Conservation (phyloP, 805 yeast species). For the Torulaspora delbrueckii region DNA sequence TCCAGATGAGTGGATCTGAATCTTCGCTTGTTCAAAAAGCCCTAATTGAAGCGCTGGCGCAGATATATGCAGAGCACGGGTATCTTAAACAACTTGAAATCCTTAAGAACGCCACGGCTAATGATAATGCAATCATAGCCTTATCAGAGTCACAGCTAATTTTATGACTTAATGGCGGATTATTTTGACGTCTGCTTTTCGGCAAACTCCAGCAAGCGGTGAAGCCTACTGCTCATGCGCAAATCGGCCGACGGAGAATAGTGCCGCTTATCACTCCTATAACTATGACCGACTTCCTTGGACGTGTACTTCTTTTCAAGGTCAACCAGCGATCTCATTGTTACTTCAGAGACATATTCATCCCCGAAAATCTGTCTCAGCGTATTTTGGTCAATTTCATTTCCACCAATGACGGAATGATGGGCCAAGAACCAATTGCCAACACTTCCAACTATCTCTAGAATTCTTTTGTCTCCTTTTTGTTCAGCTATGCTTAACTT, state of each 20-base stretch:
- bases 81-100: conserved; percentile 1
- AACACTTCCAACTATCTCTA: conserved; percentile 8
- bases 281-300: background rate
- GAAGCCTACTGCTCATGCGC: conserved; percentile 10
- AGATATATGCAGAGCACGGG: conserved; percentile 19
- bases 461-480: conserved; percentile 4
- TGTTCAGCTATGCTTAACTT: background rate
- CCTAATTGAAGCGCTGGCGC: conserved; percentile 20
- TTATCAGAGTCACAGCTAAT: conserved; percentile 5
- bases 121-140: background rate
- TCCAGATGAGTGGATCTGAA: background rate
- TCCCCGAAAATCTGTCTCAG: conserved; percentile 11
- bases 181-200: background rate
- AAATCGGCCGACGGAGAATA: conserved; percentile 13
- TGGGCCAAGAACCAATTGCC: conserved; percentile 4
- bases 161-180: background rate
- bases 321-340: background rate
- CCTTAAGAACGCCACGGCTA: background rate
- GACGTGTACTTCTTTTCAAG: background rate
- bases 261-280: background rate
- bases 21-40: conserved; percentile 8
- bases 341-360: conserved; percentile 5
- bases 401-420: background rate
- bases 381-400: background rate
- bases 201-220: conserved; percentile 4